Evolutionary conservation across 1,284 basidiomycete genomes (phyloP), one percentile per base, ranked within the genome.

Genomic region (Ganoderma lingzhi): DNA sequence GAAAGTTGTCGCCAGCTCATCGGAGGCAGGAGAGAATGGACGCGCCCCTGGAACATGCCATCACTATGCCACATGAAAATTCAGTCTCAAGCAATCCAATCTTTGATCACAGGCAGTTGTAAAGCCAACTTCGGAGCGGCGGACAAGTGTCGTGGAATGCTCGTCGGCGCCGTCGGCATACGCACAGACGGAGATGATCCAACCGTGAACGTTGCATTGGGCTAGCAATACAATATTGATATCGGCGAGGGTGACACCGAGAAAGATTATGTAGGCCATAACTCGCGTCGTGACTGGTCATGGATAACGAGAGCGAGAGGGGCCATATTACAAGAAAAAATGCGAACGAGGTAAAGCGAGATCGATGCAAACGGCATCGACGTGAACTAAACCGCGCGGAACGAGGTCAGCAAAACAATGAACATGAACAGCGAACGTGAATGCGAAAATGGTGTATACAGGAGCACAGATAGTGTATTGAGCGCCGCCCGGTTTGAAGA

Each of bases 171-270:
- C 28, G 53, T 30, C 14, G 53, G 53, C 23, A 35, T 35, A 30
- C 5, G 23, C 23, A 19, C 48, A 51, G 23, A 51, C 48, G 53
- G 53, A 56, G 28, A 56, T 56, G 30, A 35, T 32, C 48, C 63
- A 62, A 69, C 66, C 71, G 69, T 62, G 67, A 73, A 69, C 58
- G 65, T 65, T 73, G 72, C 72, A 73, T 73, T 73, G 72, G 67
- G 65, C 72, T 73, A 73, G 72, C 72, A 73, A 71, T 73, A 73
- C 72, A 73, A 73, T 67, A 70, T 70, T 28, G 66, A 70, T 67
- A 72, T 70, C 45, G 69, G 69, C 65, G 55, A 51, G 55, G 35
- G 41, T 39, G 45, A 60, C 63, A 56, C 62, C 65, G 14, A 39
- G 10, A 23, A 42, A n/a, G 23, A 23, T 23, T 23, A 19, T 42